Percentiles rank a stretch among this genome's conserved stretches.
These are phyloP conservation scores for Magnaporthiopsis rhizophila DNA, from an alignment of 2,329 filamentous ascomycete species.

Conservation along the genomic window DNA sequence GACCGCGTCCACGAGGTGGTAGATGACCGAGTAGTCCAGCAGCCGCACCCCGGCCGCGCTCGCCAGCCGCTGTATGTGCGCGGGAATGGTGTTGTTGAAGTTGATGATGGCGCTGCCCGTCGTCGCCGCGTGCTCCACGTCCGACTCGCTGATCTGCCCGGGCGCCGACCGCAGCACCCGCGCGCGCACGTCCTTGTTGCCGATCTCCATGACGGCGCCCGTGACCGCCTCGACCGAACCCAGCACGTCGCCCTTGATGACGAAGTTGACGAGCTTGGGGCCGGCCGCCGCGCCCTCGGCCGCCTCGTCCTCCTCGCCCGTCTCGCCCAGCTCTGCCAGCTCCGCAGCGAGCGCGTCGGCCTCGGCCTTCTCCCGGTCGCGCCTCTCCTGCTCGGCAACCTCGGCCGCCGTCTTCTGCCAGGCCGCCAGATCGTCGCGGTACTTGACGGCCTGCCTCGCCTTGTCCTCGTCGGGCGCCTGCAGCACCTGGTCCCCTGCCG, in stretches of 20 bases:
- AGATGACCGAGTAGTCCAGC: constrained; percentile 81
- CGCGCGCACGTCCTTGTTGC: constrained; percentile 75
- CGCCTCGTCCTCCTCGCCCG: constrained; percentile 22
- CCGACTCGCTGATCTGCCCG: constrained; percentile 74
- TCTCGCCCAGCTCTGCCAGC: constrained; percentile 24
- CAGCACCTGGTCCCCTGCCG: constrained; percentile 79
- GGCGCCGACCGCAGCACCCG: constrained; percentile 70
- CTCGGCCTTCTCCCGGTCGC: constrained; percentile 49
- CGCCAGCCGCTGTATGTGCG: constrained; percentile 61
- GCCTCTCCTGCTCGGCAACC: constrained; percentile 64
- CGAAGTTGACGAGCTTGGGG: constrained; percentile 61
- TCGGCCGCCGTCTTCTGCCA: constrained; percentile 69
- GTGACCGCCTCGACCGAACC: constrained; percentile 89
- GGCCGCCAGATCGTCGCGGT: constrained; percentile 65
- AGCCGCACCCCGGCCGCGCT: constrained; percentile 65
- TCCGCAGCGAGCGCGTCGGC: constrained; percentile 30
- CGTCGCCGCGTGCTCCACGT: constrained; percentile 77
- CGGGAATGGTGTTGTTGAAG: constrained; percentile 71
- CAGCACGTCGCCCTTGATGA: constrained; percentile 86
- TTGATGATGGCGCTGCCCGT: constrained; percentile 72
- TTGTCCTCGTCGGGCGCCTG: constrained; percentile 72
- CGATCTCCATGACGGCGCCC: constrained; percentile 67
- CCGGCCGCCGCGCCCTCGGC: constrained; percentile 27
- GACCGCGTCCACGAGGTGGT: constrained; percentile 68
- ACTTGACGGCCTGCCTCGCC: constrained; percentile 70